Percentiles rank a stretch among this genome's conserved stretches.
Conservation (phyloP, 768 basidiomycete species). For the Paxillus involutus region DNA sequence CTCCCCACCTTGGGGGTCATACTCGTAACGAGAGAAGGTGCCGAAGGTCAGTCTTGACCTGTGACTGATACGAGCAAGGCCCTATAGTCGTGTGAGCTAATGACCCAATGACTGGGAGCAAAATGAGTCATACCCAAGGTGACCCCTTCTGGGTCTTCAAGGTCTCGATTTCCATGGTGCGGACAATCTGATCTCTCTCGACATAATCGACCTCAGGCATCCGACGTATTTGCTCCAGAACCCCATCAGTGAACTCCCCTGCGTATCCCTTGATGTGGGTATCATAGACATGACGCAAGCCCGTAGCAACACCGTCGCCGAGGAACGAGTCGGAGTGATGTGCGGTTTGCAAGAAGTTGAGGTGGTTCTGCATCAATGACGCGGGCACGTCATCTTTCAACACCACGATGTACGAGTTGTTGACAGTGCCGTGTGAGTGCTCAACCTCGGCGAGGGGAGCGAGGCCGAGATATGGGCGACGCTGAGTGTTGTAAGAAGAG, state of each 20-base stretch:
- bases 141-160: conserved; percentile 57
- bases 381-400: conserved; percentile 70
- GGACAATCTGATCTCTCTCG: conserved; percentile 94
- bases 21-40: conserved; percentile 84
- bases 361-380: conserved; percentile 66
- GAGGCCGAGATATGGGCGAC: conserved; percentile 46
- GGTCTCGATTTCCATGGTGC: conserved; percentile 41
- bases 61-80: conserved; percentile 94
- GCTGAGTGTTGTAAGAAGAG: conserved; percentile 30
- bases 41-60: conserved; percentile 68
- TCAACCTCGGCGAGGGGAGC: conserved; percentile 61
- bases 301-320: conserved; percentile 44
- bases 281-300: conserved; percentile 76
- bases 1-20: conserved; percentile 70
- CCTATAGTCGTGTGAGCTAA: conserved; percentile 46
- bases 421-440: conserved; percentile 70
- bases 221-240: conserved; percentile 73
- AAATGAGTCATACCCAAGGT: conserved; percentile 70
- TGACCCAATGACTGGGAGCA: not conserved
- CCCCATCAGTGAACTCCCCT: conserved; percentile 68
- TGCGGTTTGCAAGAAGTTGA: conserved; percentile 71
- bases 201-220: conserved; percentile 91
- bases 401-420: conserved; percentile 94
- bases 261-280: conserved; percentile 76
- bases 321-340: conserved; percentile 55